phyloP scores from a whole-genome alignment of 2,329 filamentous ascomycete genomes.

The Cladosporium colombiae region DNA sequence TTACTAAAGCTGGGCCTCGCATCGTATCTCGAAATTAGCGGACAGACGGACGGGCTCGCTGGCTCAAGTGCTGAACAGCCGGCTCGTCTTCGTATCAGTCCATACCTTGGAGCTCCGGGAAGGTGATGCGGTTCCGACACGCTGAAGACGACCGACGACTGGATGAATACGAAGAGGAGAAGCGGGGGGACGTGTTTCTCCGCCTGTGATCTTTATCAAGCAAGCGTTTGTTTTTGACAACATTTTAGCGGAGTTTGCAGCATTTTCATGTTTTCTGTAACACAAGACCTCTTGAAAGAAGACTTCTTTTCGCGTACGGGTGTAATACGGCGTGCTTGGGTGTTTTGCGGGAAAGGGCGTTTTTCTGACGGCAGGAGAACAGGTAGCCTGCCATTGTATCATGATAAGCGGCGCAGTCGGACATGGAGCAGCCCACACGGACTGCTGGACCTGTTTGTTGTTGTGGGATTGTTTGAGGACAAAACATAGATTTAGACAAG shows the following conservation, averaged over 20 bases:
- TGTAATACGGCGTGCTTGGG: too few species aligned
- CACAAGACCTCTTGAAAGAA: not conserved
- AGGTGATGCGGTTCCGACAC: not conserved
- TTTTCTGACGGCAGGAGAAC: not conserved
- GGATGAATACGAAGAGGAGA: not conserved
- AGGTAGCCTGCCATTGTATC: not conserved
- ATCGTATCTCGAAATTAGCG: not conserved
- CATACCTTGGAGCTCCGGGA: not conserved
- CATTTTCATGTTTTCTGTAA: not conserved
- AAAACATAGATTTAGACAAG: too few species aligned
- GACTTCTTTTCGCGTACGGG: not conserved
- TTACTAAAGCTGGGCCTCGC: not conserved
- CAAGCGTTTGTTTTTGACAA: not conserved
- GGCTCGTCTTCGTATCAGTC: not conserved
- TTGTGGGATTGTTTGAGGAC: too few species aligned
- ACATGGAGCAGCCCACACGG: too few species aligned
- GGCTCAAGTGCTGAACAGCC: constrained; percentile 18
- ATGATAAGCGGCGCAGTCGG: not conserved
- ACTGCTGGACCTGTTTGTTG: too few species aligned
- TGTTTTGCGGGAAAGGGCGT: not conserved
- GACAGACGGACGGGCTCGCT: not conserved
- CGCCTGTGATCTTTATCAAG: not conserved
- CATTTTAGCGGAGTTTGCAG: not conserved
- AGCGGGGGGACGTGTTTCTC: not conserved
- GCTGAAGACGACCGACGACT: not conserved